Percentiles rank a stretch among this genome's conserved stretches.
phyloP scores from a whole-genome alignment of 176 grass and related monocot genomes.

The Triticum timopheevii region DNA sequence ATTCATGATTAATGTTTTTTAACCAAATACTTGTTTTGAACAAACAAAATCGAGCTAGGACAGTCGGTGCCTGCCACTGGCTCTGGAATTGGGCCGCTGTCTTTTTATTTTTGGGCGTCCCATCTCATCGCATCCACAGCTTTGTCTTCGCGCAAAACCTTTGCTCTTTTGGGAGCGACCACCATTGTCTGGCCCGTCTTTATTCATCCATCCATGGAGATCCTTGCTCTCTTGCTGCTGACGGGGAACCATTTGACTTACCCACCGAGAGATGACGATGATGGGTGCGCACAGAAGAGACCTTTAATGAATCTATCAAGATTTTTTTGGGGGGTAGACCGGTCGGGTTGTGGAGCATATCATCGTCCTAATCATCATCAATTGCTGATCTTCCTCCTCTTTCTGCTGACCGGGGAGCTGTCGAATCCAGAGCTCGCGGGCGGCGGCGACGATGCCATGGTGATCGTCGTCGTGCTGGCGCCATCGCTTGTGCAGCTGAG shows the following conservation, averaged over 20 bases:
- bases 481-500: conserved; percentile 68
- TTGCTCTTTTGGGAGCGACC: conserved; percentile 11
- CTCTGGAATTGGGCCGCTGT: conserved; percentile 22
- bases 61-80: conserved; percentile 24
- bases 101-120: conserved; percentile 19
- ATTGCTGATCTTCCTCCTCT: conserved; percentile 90
- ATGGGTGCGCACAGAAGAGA: neutral
- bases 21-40: too few relatives aligned
- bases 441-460: neutral
- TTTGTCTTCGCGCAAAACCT: conserved; percentile 35
- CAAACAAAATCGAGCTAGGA: neutral
- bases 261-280: neutral
- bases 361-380: conserved; percentile 53
- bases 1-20: too few relatives aligned
- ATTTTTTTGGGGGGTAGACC: neutral
- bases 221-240: conserved; percentile 1
- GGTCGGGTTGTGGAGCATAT: too few relatives aligned
- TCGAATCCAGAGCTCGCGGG: conserved; percentile 16
- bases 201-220: conserved; percentile 25
- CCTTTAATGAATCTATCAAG: neutral
- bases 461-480: neutral
- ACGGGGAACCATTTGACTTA: conserved; percentile 7
- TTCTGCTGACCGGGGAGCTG: conserved; percentile 56
- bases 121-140: conserved; percentile 14
- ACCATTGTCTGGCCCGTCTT: conserved; percentile 24